Conservation (phyloP, 2,329 filamentous ascomycete genomes). For the Penicillium psychrosexuale region DNA sequence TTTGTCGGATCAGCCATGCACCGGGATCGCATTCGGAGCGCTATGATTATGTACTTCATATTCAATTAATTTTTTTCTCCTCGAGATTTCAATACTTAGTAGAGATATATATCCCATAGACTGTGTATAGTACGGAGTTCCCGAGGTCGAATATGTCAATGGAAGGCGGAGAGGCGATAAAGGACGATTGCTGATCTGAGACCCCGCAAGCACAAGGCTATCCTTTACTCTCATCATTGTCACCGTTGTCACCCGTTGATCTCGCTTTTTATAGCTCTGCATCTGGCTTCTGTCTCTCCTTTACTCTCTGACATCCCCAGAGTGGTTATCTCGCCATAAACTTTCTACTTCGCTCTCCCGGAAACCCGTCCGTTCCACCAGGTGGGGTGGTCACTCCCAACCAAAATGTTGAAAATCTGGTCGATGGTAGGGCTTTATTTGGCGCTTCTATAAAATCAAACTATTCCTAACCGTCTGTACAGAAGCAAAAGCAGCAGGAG, state of each 20-base stretch:
- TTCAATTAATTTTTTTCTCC: constrained; percentile 1
- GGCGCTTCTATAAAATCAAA: neutral
- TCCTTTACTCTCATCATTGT: neutral
- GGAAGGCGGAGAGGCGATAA: constrained; percentile 13
- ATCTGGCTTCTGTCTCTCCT: constrained; percentile 2
- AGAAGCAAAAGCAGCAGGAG: constrained; percentile 84
- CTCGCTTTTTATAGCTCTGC: neutral
- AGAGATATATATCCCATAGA: neutral
- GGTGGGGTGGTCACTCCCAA: constrained; percentile 24
- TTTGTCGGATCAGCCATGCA: constrained; percentile 22
- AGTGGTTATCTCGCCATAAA: neutral
- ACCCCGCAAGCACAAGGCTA: constrained; percentile 5
- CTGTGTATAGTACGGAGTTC: neutral
- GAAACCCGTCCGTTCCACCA: constrained; percentile 8
- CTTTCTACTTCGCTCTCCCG: neutral
- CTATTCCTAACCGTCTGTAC: constrained; percentile 19
- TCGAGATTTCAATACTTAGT: neutral
- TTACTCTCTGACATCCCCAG: neutral
- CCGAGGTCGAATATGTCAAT: neutral
- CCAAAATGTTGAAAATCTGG: constrained; percentile 98
- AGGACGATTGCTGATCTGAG: constrained; percentile 10
- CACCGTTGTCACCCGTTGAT: neutral
- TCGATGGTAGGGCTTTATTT: constrained; percentile 69
- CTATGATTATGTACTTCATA: constrained; percentile 18
- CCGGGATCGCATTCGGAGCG: constrained; percentile 26